Conservation (phyloP, 306 rosid species). For the Mimosa pudica region DNA sequence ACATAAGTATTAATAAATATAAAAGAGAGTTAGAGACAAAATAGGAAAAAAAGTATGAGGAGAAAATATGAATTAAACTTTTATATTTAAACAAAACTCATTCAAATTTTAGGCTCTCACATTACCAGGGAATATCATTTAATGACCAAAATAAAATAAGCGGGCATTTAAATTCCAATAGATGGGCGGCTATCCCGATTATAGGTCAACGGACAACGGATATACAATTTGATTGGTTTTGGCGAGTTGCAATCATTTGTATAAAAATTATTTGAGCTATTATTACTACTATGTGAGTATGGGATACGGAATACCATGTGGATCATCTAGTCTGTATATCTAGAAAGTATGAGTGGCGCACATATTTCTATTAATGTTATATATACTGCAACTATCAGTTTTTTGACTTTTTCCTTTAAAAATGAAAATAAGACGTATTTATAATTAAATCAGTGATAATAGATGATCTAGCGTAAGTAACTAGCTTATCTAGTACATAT, state of each 20-base stretch:
- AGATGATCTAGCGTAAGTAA: too few relatives aligned
- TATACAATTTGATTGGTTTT: constrained; percentile 11
- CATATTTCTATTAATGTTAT: background rate
- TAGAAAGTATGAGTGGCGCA: background rate
- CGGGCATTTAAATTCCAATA: background rate
- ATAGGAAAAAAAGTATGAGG: too few relatives aligned
- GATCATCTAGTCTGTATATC: background rate
- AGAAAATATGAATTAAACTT: too few relatives aligned
- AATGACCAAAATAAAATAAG: background rate
- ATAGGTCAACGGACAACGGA: background rate
- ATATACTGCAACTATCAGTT: background rate
- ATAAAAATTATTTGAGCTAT: background rate
- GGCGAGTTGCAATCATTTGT: background rate
- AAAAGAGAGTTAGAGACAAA: too few relatives aligned
- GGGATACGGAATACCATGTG: background rate
- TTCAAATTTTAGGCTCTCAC: too few relatives aligned
- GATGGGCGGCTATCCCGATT: background rate
- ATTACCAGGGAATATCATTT: too few relatives aligned
- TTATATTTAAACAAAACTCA: too few relatives aligned
- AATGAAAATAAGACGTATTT: background rate
- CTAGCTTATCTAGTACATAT: too few relatives aligned
- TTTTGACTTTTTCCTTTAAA: background rate
- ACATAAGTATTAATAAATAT: too few relatives aligned
- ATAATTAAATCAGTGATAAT: too few relatives aligned
- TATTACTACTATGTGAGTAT: background rate